Evolutionary conservation across 116 monocot species (phyloP), one percentile per base, ranked within the genome.

Genomic region (Trichopus zeylanicus): DNA sequence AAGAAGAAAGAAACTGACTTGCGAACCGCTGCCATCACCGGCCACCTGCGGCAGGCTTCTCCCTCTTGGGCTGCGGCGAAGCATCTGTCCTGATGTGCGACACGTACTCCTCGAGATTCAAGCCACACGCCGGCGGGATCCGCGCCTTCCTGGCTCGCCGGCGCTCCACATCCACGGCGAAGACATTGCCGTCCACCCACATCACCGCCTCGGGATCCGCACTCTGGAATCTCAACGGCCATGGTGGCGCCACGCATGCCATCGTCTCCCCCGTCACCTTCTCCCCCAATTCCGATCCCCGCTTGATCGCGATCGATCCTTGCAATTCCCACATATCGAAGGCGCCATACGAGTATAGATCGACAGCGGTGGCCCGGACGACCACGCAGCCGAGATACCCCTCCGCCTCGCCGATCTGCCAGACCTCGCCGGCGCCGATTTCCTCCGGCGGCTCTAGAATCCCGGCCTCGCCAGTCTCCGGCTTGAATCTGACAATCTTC

Each of bases 151-250:
- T 30, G 29, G 60, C 68, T 35, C 38, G 16, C 16, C 60, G 32
- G 29, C 20, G 49, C 28, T 31, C 48, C 18, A 68, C 37, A 59
- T 68, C 52, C 0, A 68, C 38, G 24, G 32, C 68, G 51, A 68
- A 7, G 26, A 68, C 34, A 20, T 38, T 31, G 10, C 68, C 68
- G 26, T 57, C 60, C 28, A 52, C 57, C 53, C 24, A 57, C 51
- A 68, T 39, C 60, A 68, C 38, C 33, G 49, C 68, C 60, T 68
- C 60, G 9, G 59, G 60, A 53, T 60, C 59, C 29, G 34, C 27
- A 48, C 68, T 49, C 60, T 68, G 59, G 60, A 68, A 68, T 27
- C 60, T 33, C 60, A 68, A 27, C 52, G 60, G 68, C 34, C 68
- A 51, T 22, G 52, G 60, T 31, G 34, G 19, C 59, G 59, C 60